Base-by-base conservation (phyloP, 2,329 filamentous ascomycete genomes). In the Verticillium zaregamsianum region DNA sequence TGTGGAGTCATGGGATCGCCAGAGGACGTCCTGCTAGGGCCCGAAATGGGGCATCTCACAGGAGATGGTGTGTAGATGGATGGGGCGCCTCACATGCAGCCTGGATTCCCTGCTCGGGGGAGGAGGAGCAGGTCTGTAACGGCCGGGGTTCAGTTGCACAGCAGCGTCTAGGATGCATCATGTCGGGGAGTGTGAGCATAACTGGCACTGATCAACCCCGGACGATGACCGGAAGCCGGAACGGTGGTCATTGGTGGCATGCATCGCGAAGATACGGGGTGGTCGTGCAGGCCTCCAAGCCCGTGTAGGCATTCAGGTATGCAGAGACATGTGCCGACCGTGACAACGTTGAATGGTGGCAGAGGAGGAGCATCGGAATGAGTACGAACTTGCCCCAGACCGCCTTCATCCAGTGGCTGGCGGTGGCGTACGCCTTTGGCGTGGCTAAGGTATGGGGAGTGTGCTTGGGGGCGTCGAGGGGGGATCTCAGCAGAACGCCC, bases 51-150 rank as follows among this genome's bases (percentile, higher is more conserved):
- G 40, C 62, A 65, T 64, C 62, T 62, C 45, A 40, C 28, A 33
- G 57, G 63, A 65, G 63, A 60, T 59, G 63, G 63, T 65, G 63
- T 62, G 62, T 32, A 55, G 55, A 60, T 45, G 63, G 55, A 33
- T 57, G 54, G 37, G n/a, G 31, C 39, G 45, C 31, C 15, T 40
- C 28, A 60, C 40, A 28, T 25, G 45, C 45, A 52, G 20, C 45
- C 49, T 45, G 25, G 33, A 33, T 63, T 64, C 62, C 63, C 60
- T 64, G 60, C 57, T 62, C 33, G 54, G 6, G 28, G 28, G 59
- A 56, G 57, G 28, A 58, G 49, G 54, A 25, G 37, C 15, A 54
- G 35, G 7, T 14, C 45, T 11, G 40, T 31, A 40, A 40, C 37
- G 37, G 52, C n/a, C 39, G 56, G 57, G 37, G 55, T 55, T 55